These are phyloP conservation scores for Trypanosoma brucei DNA, from an alignment of 208 protist genomes.

Conservation along the genomic window DNA sequence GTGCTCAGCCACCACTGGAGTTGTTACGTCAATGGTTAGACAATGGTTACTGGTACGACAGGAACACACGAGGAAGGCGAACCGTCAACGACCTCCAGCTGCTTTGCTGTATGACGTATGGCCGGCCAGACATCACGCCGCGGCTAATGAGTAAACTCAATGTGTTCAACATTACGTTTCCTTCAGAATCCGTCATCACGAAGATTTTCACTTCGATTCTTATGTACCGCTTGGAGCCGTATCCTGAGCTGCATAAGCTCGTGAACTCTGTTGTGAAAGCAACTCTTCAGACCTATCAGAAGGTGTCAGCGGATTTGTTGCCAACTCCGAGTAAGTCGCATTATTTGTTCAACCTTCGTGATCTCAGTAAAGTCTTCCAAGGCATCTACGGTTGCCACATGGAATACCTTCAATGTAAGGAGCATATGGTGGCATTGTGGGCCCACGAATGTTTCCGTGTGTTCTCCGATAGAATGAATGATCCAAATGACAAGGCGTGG, in stretches of 20 bases:
- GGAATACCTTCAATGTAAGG: conserved; percentile 89
- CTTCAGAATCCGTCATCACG: conserved; percentile 85
- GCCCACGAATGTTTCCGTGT: conserved; percentile 97
- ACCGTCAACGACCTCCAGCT: conserved; percentile 96
- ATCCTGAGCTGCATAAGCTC: conserved; percentile 90
- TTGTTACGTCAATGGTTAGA: conserved; percentile 96
- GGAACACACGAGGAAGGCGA: conserved; percentile 88
- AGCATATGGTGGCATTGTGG: conserved; percentile 95
- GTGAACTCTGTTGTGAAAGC: conserved; percentile 91
- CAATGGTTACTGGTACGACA: conserved; percentile 97
- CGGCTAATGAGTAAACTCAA: conserved; percentile 94
- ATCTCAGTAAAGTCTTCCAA: conserved; percentile 97
- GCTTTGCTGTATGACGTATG: conserved; percentile 96
- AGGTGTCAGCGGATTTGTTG: conserved; percentile 86
- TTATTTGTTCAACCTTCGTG: conserved; percentile 98
- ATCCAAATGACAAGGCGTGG: conserved; percentile 88
- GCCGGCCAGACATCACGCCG: conserved; percentile 90
- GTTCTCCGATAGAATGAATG: conserved; percentile 96
- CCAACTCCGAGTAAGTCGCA: conserved; percentile 97
- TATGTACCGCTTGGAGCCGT: conserved; percentile 87
- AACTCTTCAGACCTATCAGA: conserved; percentile 94
- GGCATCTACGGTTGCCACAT: conserved; percentile 92
- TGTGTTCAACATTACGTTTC: conserved; percentile 96
- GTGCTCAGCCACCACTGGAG: conserved; percentile 97
- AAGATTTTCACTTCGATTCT: conserved; percentile 96